Evolutionary conservation across 805 yeast species (phyloP).

Genomic region (Kuraishia capsulata): DNA sequence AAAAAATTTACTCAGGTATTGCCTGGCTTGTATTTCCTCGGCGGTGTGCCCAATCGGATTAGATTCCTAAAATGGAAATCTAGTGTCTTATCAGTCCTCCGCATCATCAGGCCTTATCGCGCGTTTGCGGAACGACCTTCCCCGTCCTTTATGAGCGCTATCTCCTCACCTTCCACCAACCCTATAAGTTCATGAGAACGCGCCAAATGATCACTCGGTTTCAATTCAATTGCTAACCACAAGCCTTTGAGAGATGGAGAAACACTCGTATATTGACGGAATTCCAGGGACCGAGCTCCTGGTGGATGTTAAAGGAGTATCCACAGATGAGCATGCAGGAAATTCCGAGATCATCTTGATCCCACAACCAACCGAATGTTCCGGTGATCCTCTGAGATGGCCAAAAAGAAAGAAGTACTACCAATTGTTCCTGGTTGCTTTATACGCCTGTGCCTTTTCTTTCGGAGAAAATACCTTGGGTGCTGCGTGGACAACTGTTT

Average conservation of each 20-base stretch:
- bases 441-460: constrained; percentile 10
- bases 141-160: no score
- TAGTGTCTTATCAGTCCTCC: no score
- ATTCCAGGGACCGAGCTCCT: constrained; percentile 8
- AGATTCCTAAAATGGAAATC: no score
- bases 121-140: no score
- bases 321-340: constrained; percentile 1
- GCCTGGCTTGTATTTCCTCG: no score
- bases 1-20: no score
- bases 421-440: constrained; percentile 6
- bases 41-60: no score
- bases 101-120: no score
- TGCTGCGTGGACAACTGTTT: constrained; percentile 9
- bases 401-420: constrained; percentile 6
- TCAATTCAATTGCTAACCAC: no score
- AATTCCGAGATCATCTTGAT: constrained; percentile 8
- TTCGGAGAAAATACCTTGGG: constrained; percentile 10
- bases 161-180: no score
- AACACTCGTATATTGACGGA: constrained; percentile 5
- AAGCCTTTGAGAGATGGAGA: constrained; percentile 3
- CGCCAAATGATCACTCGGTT: no score
- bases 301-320: constrained; percentile 3
- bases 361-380: constrained; percentile 10
- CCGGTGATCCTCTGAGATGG: constrained; percentile 10
- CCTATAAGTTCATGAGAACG: no score